These are phyloP conservation scores for Fusarium sp. DNA, from an alignment of 2,329 filamentous ascomycete genomes.

Conservation along the genomic window DNA sequence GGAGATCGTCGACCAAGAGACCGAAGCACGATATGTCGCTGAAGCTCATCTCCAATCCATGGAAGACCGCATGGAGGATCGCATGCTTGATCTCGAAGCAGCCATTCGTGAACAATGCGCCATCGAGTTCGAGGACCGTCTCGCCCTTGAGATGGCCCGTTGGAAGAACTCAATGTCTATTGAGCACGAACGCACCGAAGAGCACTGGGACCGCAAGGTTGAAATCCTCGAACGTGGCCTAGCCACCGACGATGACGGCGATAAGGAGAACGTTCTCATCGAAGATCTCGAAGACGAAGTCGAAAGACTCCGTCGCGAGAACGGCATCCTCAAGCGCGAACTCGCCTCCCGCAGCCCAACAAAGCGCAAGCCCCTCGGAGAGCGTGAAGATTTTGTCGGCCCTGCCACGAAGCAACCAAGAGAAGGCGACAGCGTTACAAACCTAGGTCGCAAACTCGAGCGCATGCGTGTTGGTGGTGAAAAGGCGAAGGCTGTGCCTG, in stretches of 20 bases:
- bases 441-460: conserved; percentile 62
- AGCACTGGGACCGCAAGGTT: conserved; percentile 88
- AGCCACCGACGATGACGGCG: conserved; percentile 59
- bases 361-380: conserved; percentile 66
- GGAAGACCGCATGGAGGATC: conserved; percentile 75
- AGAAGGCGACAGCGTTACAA: conserved; percentile 46
- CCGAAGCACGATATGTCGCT: conserved; percentile 73
- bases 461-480: conserved; percentile 60
- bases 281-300: conserved; percentile 78
- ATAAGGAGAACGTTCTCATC: conserved; percentile 71
- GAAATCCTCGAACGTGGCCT: conserved; percentile 68
- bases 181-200: conserved; percentile 82
- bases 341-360: conserved; percentile 71
- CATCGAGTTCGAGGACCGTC: conserved; percentile 81
- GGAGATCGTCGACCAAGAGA: conserved; percentile 64
- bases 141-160: conserved; percentile 79
- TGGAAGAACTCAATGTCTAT: conserved; percentile 84
- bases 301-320: conserved; percentile 72
- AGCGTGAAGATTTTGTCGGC: conserved; percentile 60
- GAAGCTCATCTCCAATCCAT: conserved; percentile 79
- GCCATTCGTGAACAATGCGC: conserved; percentile 90
- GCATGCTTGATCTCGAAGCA: conserved; percentile 76
- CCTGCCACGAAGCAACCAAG: conserved; percentile 25
- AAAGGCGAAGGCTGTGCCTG: conserved; percentile 40
- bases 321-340: conserved; percentile 74